These are phyloP conservation scores for Ophiosphaerella korrae DNA, from an alignment of 2,329 filamentous ascomycete species.

Conservation along the genomic window DNA sequence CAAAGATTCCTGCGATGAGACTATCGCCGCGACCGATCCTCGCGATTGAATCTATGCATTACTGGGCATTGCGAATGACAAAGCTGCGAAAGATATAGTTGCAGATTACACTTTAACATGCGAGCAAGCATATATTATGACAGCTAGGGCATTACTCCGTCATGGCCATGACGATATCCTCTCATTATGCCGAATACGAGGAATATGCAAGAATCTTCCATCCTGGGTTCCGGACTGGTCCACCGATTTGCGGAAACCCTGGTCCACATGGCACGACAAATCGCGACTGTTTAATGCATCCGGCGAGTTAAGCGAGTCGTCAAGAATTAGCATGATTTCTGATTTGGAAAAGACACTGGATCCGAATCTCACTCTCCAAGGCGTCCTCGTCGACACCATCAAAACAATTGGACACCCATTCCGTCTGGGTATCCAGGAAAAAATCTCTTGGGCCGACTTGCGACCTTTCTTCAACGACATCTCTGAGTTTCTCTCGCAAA, in stretches of 20 bases:
- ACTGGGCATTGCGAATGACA: conserved; percentile 15
- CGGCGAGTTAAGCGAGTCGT: neutral
- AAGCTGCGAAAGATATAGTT: conserved; percentile 7
- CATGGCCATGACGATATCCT: conserved; percentile 10
- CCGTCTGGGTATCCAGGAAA: neutral
- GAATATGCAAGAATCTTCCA: conserved; percentile 7
- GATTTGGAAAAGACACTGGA: neutral
- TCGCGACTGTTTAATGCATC: conserved; percentile 7
- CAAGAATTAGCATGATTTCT: neutral
- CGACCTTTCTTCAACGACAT: conserved; percentile 4
- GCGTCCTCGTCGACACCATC: conserved; percentile 8
- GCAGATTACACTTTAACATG: conserved; percentile 13
- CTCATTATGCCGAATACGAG: neutral
- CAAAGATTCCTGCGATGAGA: neutral
- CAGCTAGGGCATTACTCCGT: conserved; percentile 8
- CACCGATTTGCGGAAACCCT: conserved; percentile 1
- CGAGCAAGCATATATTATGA: conserved; percentile 10
- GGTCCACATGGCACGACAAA: conserved; percentile 2
- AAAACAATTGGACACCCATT: conserved; percentile 2
- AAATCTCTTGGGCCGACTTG: neutral
- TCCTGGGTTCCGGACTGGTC: conserved; percentile 23
- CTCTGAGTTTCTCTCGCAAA: conserved; percentile 2
- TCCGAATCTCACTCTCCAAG: neutral
- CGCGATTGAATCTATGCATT: conserved; percentile 19
- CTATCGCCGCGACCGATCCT: conserved; percentile 11